Evolutionary conservation across 176 grass and related monocot species (phyloP), one percentile per base, ranked within the genome.

Genomic region (Poa pratensis): DNA sequence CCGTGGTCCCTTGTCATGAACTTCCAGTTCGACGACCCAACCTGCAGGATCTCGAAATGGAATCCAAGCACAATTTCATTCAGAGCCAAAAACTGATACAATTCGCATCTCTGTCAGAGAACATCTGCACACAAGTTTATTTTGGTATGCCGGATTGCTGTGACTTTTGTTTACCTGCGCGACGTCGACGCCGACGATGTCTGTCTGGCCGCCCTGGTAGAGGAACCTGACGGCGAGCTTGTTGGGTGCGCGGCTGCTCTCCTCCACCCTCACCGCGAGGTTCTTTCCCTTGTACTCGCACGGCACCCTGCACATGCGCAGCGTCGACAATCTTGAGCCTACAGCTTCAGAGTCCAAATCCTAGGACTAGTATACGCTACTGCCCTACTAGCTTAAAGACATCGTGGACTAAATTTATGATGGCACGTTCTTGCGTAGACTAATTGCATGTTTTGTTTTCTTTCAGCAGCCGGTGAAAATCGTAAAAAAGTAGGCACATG

Each of bases 201-300:
- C 96, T 16, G 96, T 99, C 35, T 99, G 96, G 35, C 96, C 93
- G 66, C 96, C 93, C 59, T 99, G 96, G 88, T 92, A 94, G 79
- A 99, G 79, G 85, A 99, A 96, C 57, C 86, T 76, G 80, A 96
- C 81, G 75, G 93, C 62, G 27, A 99, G 69, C 45, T 94, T 40
- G 81, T 51, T 78, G 16, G 89, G 96, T 12, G 9, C 65, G 28
- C 42, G 72, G 69, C 89, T 94, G 28, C 59, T 84, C 70, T 92
- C 70, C 20, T 99, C 90, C 75, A 99, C 93, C 75, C 89, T 62
- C 43, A 96, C 88, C 24, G 96, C 75, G 0, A 99, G 88, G 84
- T 96, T 99, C 68, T 85, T 77, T 6, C 85, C 84, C 85, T 53
- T 17, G 85, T 92, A 92, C 71, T 94, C 91, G 77, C 96, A 99